Evolutionary conservation across 2,329 filamentous ascomycete genomes (phyloP).

Genomic region (Microdochium trichocladiopsis): DNA sequence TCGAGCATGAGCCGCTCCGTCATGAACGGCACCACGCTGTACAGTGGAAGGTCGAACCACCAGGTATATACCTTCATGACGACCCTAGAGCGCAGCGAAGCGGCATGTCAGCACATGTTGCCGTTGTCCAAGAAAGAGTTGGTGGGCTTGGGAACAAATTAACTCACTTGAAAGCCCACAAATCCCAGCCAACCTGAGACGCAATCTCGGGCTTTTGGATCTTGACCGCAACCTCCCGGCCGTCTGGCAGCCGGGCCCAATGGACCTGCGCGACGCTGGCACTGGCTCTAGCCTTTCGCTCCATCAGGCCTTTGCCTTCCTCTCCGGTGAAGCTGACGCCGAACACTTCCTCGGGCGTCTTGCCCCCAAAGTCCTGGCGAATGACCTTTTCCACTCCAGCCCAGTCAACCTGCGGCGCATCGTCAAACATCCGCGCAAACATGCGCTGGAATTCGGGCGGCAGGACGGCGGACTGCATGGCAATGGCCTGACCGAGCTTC

Average conservation of each 20-base stretch:
- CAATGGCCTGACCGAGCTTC: constrained; percentile 97
- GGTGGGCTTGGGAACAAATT: not conserved
- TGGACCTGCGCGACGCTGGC: constrained; percentile 96
- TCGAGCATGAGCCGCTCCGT: constrained; percentile 86
- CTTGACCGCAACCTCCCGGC: constrained; percentile 89
- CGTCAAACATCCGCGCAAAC: constrained; percentile 96
- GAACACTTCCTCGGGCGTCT: constrained; percentile 82
- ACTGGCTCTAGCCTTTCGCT: constrained; percentile 58
- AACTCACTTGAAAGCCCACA: constrained; percentile 84
- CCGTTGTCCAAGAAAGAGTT: not conserved
- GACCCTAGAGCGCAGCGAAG: constrained; percentile 41
- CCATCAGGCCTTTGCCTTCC: constrained; percentile 59
- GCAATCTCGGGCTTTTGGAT: constrained; percentile 94
- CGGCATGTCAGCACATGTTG: constrained; percentile 8
- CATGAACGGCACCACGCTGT: constrained; percentile 86
- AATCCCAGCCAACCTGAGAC: constrained; percentile 85
- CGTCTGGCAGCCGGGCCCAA: constrained; percentile 81
- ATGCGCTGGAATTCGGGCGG: constrained; percentile 94
- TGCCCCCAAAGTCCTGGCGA: constrained; percentile 78
- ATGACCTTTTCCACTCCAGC: constrained; percentile 79
- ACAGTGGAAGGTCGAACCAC: constrained; percentile 90
- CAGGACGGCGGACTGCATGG: constrained; percentile 93
- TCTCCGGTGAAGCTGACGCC: constrained; percentile 74
- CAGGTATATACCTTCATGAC: constrained; percentile 76
- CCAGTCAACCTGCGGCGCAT: constrained; percentile 91